These are phyloP conservation scores for Rachicladosporium sp. DNA, from an alignment of 2,329 filamentous ascomycete genomes.

Conservation along the genomic window DNA sequence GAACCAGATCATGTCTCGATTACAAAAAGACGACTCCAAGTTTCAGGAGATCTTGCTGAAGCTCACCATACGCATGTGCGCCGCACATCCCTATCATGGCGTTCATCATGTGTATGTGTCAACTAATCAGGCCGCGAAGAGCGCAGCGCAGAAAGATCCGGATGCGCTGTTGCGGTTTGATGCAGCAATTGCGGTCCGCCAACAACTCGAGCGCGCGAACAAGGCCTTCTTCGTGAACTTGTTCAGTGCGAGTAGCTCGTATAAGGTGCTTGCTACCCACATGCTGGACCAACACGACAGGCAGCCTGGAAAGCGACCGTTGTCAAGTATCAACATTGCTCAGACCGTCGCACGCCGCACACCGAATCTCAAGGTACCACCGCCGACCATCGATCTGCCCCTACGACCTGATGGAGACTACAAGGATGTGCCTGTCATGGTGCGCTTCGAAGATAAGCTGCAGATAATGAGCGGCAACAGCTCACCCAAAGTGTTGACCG, in stretches of 20 bases:
- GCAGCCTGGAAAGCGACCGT: slow-evolving; percentile 31
- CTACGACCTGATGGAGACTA: slow-evolving; percentile 66
- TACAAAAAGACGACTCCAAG: slow-evolving; percentile 54
- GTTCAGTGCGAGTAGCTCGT: slow-evolving; percentile 58
- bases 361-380: slow-evolving; percentile 57
- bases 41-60: slow-evolving; percentile 69
- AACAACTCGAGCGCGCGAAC: slow-evolving; percentile 40
- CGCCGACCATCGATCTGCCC: slow-evolving; percentile 76
- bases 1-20: slow-evolving; percentile 90
- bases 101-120: slow-evolving; percentile 95
- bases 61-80: slow-evolving; percentile 72
- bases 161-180: slow-evolving; percentile 59
- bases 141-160: slow-evolving; percentile 51
- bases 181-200: slow-evolving; percentile 59
- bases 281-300: slow-evolving; percentile 20
- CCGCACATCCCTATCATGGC: slow-evolving; percentile 88
- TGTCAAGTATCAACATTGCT: slow-evolving; percentile 54
- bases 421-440: slow-evolving; percentile 59
- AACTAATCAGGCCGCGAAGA: slow-evolving; percentile 34
- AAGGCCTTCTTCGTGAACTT: slow-evolving; percentile 54
- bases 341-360: slow-evolving; percentile 51
- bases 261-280: slow-evolving; percentile 49
- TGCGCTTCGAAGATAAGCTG: slow-evolving; percentile 61
- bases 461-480: slow-evolving; percentile 82
- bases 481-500: slow-evolving; percentile 84